Evolutionary conservation across 1,284 basidiomycete species (phyloP), one percentile per base, ranked within the genome.

Genomic region (Moesziomyces sp.): DNA sequence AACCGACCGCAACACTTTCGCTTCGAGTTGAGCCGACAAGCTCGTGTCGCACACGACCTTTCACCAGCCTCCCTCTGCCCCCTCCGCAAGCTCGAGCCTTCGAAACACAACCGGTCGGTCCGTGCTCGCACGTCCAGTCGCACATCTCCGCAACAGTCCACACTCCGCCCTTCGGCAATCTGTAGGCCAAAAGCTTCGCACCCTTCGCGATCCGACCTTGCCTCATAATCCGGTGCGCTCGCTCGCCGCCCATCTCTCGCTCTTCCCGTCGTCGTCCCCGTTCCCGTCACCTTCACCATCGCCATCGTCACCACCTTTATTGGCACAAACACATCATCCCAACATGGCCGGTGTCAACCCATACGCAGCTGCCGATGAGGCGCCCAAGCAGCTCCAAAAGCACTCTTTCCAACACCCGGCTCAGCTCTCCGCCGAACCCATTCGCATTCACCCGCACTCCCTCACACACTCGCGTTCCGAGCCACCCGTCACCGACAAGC

Each of bases 321-420:
- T 6, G 38, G 7, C 7, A 35, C 8, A 2, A 33, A 13, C 11
- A 33, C 30, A 13, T 13, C 30, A 33, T 9, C 26, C 10, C 42
- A 51, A 46, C n/a, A 70, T 70, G 67, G 67, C 67, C 9, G 67
- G 61, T 38, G 53, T 70, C 46, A 65, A 70, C 48, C 67, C 67
- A 11, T 70, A 70, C 53, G 48, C 60, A 24, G 42, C 63, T 13
- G 52, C 43, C 26, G 46, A 46, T 19, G 56, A 58, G 28, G 26
- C 44, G 33, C 47, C 52, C 7, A 28, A 44, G 23, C 46, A 47
- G 16, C 43, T 60, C 43, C 55, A 33, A 23, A 48, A 44, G 24
- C 33, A 28, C 46, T 26, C 40, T 33, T 64, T 58, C 45, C 53
- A 64, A 26, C 62, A 62, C 16, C 57, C 56, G 2, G 40, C 53